Conservation (phyloP, 495 filamentous ascomycete genomes). For the Penicillium macrosclerotiorum region DNA sequence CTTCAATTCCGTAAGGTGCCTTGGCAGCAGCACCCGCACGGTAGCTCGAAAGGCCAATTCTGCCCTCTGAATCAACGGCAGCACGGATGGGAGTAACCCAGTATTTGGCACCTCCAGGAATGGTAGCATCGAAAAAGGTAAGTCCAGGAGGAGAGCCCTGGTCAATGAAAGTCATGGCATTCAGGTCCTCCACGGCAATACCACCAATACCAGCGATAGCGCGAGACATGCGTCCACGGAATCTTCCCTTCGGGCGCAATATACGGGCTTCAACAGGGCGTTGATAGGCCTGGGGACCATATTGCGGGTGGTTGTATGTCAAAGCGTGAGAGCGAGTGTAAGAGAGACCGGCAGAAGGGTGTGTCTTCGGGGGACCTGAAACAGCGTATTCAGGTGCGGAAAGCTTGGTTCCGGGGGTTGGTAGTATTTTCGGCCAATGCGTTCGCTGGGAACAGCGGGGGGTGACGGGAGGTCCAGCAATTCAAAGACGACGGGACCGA, state of each 20-base stretch:
- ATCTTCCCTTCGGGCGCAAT: conserved; percentile 46
- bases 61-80: conserved; percentile 57
- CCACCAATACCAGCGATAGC: conserved; percentile 52
- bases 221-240: conserved; percentile 30
- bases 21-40: conserved; percentile 44
- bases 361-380: conserved; percentile 72
- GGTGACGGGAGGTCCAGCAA: conserved; percentile 50
- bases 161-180: conserved; percentile 36
- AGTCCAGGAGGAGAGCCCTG: conserved; percentile 37
- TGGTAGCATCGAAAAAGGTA: conserved; percentile 53
- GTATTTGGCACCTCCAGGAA: conserved; percentile 64
- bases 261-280: conserved; percentile 68
- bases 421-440: conserved; percentile 36
- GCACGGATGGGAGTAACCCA: conserved; percentile 59
- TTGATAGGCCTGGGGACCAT: conserved; percentile 67
- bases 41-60: conserved; percentile 49
- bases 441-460: conserved; percentile 36
- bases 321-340: conserved; percentile 72
- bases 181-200: conserved; percentile 47
- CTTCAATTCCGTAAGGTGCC: conserved; percentile 49
- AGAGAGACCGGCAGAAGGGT: conserved; percentile 87
- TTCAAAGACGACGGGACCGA: conserved; percentile 44
- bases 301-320: conserved; percentile 75
- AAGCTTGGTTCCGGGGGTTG: conserved; percentile 36
- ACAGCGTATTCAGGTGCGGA: conserved; percentile 50